Evolutionary conservation across 2,329 filamentous ascomycete genomes (phyloP).

Genomic region (Scedosporium dehoogii): DNA sequence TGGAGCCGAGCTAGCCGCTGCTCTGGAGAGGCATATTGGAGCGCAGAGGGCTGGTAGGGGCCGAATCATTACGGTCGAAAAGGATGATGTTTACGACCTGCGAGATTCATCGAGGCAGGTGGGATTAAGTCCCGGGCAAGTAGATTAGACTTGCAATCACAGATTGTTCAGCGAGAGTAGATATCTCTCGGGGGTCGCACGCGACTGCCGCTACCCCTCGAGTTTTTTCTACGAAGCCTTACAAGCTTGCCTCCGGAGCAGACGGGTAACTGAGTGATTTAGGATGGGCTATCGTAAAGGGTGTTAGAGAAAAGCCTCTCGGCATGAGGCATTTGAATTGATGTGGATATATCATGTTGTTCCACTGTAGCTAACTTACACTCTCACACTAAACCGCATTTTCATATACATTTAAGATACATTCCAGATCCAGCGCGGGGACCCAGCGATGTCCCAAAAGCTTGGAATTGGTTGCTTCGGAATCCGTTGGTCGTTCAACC

Average conservation of each 20-base stretch:
- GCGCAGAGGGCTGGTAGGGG: constrained; percentile 36
- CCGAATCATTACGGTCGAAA: constrained; percentile 38
- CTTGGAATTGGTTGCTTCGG: too few species aligned
- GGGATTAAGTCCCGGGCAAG: too few species aligned
- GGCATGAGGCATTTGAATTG: not conserved
- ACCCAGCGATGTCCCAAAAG: not conserved
- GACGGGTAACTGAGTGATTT: too few species aligned
- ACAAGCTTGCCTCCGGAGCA: too few species aligned
- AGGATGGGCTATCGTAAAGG: too few species aligned
- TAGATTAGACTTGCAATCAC: too few species aligned
- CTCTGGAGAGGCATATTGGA: constrained; percentile 38
- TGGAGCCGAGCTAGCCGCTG: constrained; percentile 25
- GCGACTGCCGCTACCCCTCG: too few species aligned
- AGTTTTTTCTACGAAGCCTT: too few species aligned
- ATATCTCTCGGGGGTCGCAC: too few species aligned
- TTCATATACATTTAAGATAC: not conserved
- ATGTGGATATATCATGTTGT: not conserved
- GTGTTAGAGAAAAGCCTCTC: too few species aligned
- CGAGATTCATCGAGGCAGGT: not conserved
- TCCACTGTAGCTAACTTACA: too few species aligned
- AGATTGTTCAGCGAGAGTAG: too few species aligned
- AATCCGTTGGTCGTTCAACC: constrained; percentile 15
- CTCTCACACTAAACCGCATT: not conserved
- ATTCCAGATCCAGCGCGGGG: not conserved
- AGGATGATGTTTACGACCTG: constrained; percentile 17